These are phyloP conservation scores for Westerdykella sp. DNA, from an alignment of 2,329 filamentous ascomycete species.

Conservation along the genomic window DNA sequence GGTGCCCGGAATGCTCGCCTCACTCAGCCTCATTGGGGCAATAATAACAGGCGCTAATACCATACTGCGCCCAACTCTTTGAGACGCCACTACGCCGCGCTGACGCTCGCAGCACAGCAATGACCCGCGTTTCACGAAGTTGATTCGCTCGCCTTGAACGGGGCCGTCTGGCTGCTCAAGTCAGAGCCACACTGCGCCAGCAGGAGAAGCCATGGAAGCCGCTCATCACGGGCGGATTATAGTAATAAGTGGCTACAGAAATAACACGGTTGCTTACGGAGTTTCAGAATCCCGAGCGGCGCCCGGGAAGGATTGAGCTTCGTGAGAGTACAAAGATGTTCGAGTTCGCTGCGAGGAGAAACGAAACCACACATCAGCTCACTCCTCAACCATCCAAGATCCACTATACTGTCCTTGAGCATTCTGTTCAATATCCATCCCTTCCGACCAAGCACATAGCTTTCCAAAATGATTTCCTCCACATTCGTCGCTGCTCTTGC, in stretches of 20 bases:
- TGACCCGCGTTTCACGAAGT: not conserved
- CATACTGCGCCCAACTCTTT: not conserved
- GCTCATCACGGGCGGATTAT: conserved; percentile 11
- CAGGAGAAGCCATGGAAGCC: not conserved
- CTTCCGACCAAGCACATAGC: not conserved
- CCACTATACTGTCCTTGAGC: conserved; percentile 1
- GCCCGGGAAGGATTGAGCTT: not conserved
- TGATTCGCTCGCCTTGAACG: not conserved
- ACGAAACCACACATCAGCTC: conserved; percentile 1
- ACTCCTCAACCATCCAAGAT: not conserved
- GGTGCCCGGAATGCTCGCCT: too few relatives aligned
- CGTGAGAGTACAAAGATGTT: conserved; percentile 7
- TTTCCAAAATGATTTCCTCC: conserved; percentile 12
- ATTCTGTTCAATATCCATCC: conserved; percentile 1
- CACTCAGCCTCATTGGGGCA: too few relatives aligned
- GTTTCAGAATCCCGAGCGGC: not conserved
- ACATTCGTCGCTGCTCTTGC: conserved; percentile 11
- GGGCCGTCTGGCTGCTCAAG: not conserved
- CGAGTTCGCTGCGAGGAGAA: not conserved
- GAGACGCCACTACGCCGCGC: not conserved
- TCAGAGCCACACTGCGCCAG: not conserved
- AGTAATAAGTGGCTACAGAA: conserved; percentile 3
- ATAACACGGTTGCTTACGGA: conserved; percentile 1
- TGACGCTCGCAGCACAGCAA: not conserved
- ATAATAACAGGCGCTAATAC: not conserved